A percentile compares a stretch with the other conserved stretches of the same genome.
phyloP scores from a whole-genome alignment of 2,329 filamentous ascomycete genomes.

The Lachnellula cervina region DNA sequence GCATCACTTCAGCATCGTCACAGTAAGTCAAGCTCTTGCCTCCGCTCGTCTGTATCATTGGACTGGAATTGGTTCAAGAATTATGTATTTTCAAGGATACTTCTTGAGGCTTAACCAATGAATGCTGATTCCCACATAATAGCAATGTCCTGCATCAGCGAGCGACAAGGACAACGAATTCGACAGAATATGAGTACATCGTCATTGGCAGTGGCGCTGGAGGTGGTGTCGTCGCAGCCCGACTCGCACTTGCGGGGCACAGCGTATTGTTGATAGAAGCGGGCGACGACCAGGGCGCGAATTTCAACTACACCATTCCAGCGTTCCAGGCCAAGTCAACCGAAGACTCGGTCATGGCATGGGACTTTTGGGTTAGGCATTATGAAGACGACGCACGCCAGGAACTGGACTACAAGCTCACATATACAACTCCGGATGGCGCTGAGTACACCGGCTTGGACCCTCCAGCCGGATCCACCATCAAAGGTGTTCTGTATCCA shows the following conservation, averaged over 20 bases:
- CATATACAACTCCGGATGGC: slow-evolving; percentile 33
- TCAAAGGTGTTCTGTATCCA: slow-evolving; percentile 29
- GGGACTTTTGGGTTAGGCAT: slow-evolving; percentile 42
- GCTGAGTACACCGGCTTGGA: slow-evolving; percentile 21
- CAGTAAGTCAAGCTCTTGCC: no score
- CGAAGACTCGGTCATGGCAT: slow-evolving; percentile 43
- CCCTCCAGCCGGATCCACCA: slow-evolving; percentile 23
- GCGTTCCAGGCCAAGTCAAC: slow-evolving; percentile 42
- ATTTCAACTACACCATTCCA: slow-evolving; percentile 44
- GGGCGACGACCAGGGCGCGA: slow-evolving; percentile 44
- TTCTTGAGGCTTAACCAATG: no score
- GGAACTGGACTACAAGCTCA: slow-evolving; percentile 14
- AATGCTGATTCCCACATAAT: no score
- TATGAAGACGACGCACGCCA: slow-evolving; percentile 14
- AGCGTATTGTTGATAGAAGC: slow-evolving; percentile 50
- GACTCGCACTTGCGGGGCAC: slow-evolving; percentile 47
- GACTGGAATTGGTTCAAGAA: no score
- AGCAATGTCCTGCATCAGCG: no score
- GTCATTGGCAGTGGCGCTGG: slow-evolving; percentile 49
- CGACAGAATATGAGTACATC: slow-evolving; percentile 45
- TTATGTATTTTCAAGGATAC: no score
- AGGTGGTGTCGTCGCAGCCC: slow-evolving; percentile 45
- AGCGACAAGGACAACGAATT: no score
- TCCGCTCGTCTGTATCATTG: no score
- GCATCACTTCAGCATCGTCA: no score